These are phyloP conservation scores for Lophiostoma macrostomum DNA, from an alignment of 495 filamentous ascomycete genomes.

Conservation along the genomic window DNA sequence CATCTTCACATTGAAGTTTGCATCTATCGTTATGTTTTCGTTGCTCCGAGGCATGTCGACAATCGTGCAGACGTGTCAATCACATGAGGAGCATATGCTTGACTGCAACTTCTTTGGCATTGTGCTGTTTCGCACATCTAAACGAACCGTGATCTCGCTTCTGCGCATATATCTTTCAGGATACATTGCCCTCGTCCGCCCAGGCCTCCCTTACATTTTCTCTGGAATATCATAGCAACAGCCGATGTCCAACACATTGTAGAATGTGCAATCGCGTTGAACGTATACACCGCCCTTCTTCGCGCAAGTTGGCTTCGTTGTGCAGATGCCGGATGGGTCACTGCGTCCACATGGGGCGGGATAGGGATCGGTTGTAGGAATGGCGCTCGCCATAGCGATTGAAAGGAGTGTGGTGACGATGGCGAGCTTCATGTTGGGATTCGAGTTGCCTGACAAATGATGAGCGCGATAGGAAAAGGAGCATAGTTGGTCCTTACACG, in stretches of 20 bases:
- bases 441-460: no score
- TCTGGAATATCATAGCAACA: constrained; percentile 29
- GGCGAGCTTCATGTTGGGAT: constrained; percentile 20
- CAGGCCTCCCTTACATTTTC: constrained; percentile 4
- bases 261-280: constrained; percentile 27
- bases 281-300: constrained; percentile 20
- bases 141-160: not conserved
- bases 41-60: no score
- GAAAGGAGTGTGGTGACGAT: constrained; percentile 11
- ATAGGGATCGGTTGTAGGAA: constrained; percentile 21
- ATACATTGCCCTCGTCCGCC: not conserved
- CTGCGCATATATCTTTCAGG: not conserved
- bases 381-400: constrained; percentile 11
- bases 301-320: constrained; percentile 14
- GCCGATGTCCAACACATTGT: constrained; percentile 29
- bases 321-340: constrained; percentile 25
- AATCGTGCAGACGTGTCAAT: no score
- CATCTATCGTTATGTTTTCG: no score
- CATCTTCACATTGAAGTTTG: no score
- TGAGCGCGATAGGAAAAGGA: no score
- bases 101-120: no score
- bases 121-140: no score
- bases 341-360: constrained; percentile 27
- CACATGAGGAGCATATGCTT: no score
- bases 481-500: no score